Conservation (phyloP, 2,329 filamentous ascomycete genomes). For the Metarhizium album region DNA sequence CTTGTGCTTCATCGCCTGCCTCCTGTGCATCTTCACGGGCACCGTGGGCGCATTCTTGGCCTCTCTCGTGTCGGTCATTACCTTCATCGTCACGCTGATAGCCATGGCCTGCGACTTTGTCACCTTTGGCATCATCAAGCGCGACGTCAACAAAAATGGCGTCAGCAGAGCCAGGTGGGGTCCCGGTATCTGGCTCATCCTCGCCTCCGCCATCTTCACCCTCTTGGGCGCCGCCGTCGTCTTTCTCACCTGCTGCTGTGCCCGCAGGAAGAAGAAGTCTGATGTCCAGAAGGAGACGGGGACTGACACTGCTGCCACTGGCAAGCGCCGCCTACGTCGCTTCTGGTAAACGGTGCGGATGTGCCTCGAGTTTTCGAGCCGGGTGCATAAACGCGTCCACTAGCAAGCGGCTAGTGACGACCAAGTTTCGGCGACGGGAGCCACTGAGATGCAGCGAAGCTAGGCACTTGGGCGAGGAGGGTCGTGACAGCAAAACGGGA, state of each 20-base stretch:
- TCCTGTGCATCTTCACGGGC: constrained; percentile 41
- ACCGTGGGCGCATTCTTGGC: constrained; percentile 42
- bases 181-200: constrained; percentile 46
- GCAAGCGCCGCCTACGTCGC: constrained; percentile 3
- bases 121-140: constrained; percentile 41
- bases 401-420: background rate
- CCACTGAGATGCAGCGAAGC: no score
- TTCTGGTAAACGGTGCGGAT: constrained; percentile 6
- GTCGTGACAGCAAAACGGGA: no score
- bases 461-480: no score
- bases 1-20: constrained; percentile 47
- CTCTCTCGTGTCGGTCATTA: constrained; percentile 37
- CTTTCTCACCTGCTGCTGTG: constrained; percentile 50
- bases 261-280: constrained; percentile 25
- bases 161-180: constrained; percentile 37
- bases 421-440: no score
- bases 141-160: constrained; percentile 41
- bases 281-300: constrained; percentile 16
- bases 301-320: constrained; percentile 9
- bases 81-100: constrained; percentile 39
- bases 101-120: constrained; percentile 47
- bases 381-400: background rate
- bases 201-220: constrained; percentile 43
- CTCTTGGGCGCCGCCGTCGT: constrained; percentile 46
- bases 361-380: background rate